Base-by-base conservation (phyloP, 441 rosid genomes). In the Breynia disticha region DNA sequence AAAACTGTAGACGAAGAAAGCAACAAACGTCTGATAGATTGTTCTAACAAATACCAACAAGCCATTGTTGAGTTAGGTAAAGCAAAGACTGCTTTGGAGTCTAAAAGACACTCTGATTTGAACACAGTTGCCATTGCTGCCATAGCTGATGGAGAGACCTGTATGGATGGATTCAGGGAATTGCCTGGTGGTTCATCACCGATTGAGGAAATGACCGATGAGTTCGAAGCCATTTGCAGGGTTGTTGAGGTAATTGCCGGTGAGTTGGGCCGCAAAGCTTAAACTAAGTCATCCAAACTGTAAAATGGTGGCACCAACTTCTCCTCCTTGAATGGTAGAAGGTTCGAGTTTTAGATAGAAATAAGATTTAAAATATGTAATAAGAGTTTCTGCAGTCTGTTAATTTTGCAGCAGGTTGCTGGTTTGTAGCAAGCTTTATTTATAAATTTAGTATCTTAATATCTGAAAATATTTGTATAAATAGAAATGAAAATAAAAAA, bases 21-120 rank as follows among this genome's bases (percentile, higher is more conserved):
- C 32, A 45, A 69, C 52, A 66, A 72, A 59, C 38, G 55, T 17
- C 63, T 72, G 8, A 46, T 16, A 2, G 71, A 69, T 52, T 72
- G 77, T 56, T 12, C 60, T 4, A 71, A 65, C 6, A 20, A 19
- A 4, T 72, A 72, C 57, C n/a, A 43, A 7, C 68, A 73, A 6
- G 70, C 68, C 11, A 56, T 55, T 9, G 58, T 59, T 32, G 66
- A 62, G 48, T 52, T 73, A 7, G 64, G 63, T 8, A 54, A 62
- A 35, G 43, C 71, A 0, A 2, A 53, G 2, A 68, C 63, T 0
- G 72, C 74, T 0, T 19, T 54, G 44, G 56, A 52, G 16, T 32
- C 21, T 8, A 52, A 18, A n/a, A 47, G 21, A 17, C 67, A 63
- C 19, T 8, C 7, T 0, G 55, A 60, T 46, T 59, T 64, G 19